Evolutionary conservation across 495 filamentous ascomycete genomes (phyloP).

Genomic region (Aspergillus cavernicola): DNA sequence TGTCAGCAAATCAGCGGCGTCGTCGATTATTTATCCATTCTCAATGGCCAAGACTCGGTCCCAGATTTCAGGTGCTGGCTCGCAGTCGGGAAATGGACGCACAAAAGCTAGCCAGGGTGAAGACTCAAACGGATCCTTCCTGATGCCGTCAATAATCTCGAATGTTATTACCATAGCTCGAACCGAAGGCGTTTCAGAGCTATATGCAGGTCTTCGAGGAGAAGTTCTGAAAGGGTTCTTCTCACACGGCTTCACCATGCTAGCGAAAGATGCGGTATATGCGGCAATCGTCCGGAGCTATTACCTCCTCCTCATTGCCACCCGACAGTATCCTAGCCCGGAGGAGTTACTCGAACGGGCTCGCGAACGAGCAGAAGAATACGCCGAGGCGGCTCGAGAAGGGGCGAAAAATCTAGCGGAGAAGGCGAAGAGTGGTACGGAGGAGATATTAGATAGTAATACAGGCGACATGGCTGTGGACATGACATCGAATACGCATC

Average conservation of each 20-base stretch:
- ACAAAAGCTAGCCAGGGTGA: slow-evolving; percentile 12
- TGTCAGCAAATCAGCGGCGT: slow-evolving; percentile 74
- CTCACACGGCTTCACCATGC: slow-evolving; percentile 84
- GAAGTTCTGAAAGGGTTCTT: slow-evolving; percentile 85
- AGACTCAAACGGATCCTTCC: slow-evolving; percentile 17
- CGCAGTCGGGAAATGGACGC: not conserved
- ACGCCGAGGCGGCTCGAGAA: slow-evolving; percentile 40
- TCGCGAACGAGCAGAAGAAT: slow-evolving; percentile 43
- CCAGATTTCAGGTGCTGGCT: slow-evolving; percentile 46
- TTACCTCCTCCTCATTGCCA: slow-evolving; percentile 40
- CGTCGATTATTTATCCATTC: slow-evolving; percentile 80
- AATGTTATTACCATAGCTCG: slow-evolving; percentile 60
- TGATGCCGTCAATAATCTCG: slow-evolving; percentile 55
- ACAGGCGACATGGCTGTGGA: slow-evolving; percentile 31
- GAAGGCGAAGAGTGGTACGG: slow-evolving; percentile 26
- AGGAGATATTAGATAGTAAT: slow-evolving; percentile 24
- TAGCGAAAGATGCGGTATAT: slow-evolving; percentile 81
- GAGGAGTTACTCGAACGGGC: slow-evolving; percentile 42
- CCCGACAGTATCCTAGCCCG: slow-evolving; percentile 41
- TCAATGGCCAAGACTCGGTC: slow-evolving; percentile 75
- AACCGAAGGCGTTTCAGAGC: slow-evolving; percentile 60
- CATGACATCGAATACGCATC: slow-evolving; percentile 26
- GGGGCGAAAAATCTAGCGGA: slow-evolving; percentile 38
- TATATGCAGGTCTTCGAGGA: slow-evolving; percentile 75
- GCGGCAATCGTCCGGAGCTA: slow-evolving; percentile 67